Conservation (phyloP, 495 filamentous ascomycete species). For the Neurospora sp. region DNA sequence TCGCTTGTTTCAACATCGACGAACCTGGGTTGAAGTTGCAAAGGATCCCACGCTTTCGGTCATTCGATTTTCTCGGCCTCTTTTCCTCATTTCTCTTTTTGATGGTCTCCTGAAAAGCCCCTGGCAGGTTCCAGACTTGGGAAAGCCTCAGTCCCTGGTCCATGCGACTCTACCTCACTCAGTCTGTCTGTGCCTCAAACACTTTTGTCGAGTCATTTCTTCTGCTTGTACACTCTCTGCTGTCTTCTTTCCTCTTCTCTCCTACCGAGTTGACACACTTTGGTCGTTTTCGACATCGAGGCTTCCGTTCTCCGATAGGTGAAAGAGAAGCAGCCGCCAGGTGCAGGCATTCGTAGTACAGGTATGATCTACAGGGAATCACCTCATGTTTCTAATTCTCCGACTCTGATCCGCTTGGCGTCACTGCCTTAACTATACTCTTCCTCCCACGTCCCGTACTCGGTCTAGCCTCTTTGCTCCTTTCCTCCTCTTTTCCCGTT, state of each 20-base stretch:
- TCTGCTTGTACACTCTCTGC: slow-evolving; percentile 5
- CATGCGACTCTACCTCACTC: background rate
- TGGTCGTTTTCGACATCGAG: background rate
- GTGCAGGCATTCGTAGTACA: slow-evolving; percentile 39
- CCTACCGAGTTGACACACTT: background rate
- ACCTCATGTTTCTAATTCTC: slow-evolving; percentile 30
- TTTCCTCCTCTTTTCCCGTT: slow-evolving; percentile 17
- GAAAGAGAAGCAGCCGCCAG: slow-evolving; percentile 17
- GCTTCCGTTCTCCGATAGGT: slow-evolving; percentile 6
- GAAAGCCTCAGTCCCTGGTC: background rate
- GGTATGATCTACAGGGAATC: slow-evolving; percentile 41
- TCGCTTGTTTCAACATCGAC: background rate
- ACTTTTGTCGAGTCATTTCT: slow-evolving; percentile 10
- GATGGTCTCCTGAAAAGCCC: slow-evolving; percentile 4
- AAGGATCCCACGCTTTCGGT: slow-evolving; percentile 5
- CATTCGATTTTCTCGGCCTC: slow-evolving; percentile 1
- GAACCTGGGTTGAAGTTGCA: slow-evolving; percentile 1
- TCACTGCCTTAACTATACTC: slow-evolving; percentile 35
- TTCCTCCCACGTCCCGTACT: slow-evolving; percentile 29
- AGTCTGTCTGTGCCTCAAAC: slow-evolving; percentile 2
- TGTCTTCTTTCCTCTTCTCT: slow-evolving; percentile 4
- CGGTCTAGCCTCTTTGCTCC: slow-evolving; percentile 18
- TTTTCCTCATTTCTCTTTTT: background rate
- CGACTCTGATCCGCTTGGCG: slow-evolving; percentile 24
- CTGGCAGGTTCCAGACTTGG: slow-evolving; percentile 12